Percentiles rank a stretch among this genome's conserved stretches.
These are phyloP conservation scores for Verticillium tricorpus DNA, from an alignment of 2,329 filamentous ascomycete species.

Conservation along the genomic window DNA sequence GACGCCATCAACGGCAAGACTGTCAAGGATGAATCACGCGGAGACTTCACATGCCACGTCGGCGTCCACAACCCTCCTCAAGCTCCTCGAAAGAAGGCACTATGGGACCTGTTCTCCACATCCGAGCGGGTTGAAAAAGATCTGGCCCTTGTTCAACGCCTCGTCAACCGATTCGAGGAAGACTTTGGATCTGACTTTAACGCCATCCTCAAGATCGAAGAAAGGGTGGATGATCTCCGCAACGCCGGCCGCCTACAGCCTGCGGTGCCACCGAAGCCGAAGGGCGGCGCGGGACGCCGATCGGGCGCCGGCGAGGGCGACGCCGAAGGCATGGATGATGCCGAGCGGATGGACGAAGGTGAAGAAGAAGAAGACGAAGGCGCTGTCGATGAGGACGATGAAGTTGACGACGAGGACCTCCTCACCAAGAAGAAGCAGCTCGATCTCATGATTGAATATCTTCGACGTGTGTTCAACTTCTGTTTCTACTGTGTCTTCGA, in stretches of 20 bases:
- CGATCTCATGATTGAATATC: conserved; percentile 91
- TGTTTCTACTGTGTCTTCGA: conserved; percentile 99
- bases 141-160: conserved; percentile 72
- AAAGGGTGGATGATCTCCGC: conserved; percentile 77
- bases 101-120: conserved; percentile 95
- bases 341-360: conserved; percentile 66
- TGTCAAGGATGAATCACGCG: conserved; percentile 87
- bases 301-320: conserved; percentile 45
- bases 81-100: conserved; percentile 84
- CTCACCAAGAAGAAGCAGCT: conserved; percentile 94
- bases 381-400: conserved; percentile 71
- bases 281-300: conserved; percentile 56
- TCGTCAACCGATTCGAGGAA: conserved; percentile 79
- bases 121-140: conserved; percentile 93
- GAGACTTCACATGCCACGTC: conserved; percentile 96
- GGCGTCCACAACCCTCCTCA: conserved; percentile 88
- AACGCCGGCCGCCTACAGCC: conserved; percentile 74
- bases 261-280: conserved; percentile 48
- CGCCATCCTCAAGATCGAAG: conserved; percentile 75
- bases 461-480: conserved; percentile 95
- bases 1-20: conserved; percentile 97
- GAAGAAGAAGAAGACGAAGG: conserved; percentile 81
- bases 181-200: conserved; percentile 76
- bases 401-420: conserved; percentile 85
- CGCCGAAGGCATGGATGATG: conserved; percentile 54